Conservation (phyloP, 2,329 filamentous ascomycete species). For the Periconia sp. region DNA sequence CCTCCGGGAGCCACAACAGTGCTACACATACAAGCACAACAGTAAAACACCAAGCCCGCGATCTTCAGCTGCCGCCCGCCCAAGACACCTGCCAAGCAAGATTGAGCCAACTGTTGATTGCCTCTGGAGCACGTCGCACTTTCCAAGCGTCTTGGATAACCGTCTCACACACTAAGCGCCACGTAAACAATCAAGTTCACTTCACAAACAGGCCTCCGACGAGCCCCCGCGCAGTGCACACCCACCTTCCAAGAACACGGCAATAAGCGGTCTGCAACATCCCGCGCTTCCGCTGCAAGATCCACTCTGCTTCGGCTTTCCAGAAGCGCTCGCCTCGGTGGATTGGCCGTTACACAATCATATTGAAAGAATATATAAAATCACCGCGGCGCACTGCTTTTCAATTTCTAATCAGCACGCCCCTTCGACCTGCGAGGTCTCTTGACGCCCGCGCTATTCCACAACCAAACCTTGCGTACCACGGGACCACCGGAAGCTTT, state of each 20-base stretch:
- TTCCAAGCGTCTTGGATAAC: constrained; percentile 30
- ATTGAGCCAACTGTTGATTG: constrained; percentile 25
- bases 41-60: constrained; percentile 24
- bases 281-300: constrained; percentile 32
- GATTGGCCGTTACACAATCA: constrained; percentile 14
- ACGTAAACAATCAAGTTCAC: constrained; percentile 31
- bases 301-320: constrained; percentile 17
- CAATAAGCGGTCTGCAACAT: no score
- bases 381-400: neutral
- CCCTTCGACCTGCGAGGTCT: no score
- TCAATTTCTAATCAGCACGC: no score
- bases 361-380: constrained; percentile 22
- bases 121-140: constrained; percentile 15
- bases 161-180: constrained; percentile 29
- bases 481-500: constrained; percentile 18
- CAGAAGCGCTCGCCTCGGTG: constrained; percentile 15
- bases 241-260: constrained; percentile 23
- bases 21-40: constrained; percentile 22
- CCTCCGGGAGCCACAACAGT: constrained; percentile 25
- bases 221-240: constrained; percentile 18
- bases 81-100: constrained; percentile 30
- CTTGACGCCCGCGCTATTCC: no score
- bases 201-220: constrained; percentile 20
- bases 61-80: constrained; percentile 16
- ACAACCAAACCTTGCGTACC: constrained; percentile 8